Conservation (phyloP, 179 eudicot genomes). For the Silene noctiflora region DNA sequence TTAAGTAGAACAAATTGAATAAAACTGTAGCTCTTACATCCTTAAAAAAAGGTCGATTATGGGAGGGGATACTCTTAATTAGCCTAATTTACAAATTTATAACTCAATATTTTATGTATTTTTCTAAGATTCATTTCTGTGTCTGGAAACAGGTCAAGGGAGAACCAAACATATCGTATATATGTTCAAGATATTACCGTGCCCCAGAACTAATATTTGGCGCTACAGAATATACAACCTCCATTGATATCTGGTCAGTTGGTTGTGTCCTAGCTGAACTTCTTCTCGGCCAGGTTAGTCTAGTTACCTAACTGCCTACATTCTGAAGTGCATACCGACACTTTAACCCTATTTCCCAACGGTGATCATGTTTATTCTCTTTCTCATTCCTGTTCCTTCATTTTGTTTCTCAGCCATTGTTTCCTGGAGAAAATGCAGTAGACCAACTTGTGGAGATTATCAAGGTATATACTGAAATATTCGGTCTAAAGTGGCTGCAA, state of each 20-base stretch:
- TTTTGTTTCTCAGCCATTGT: constrained; percentile 53
- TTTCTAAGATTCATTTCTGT: neutral
- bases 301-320: neutral
- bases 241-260: constrained; percentile 91
- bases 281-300: constrained; percentile 63
- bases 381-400: constrained; percentile 1
- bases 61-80: too few relatives aligned
- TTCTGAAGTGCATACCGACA: neutral
- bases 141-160: constrained; percentile 52
- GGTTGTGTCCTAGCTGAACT: constrained; percentile 91
- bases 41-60: too few relatives aligned
- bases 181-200: constrained; percentile 81
- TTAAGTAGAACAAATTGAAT: too few relatives aligned
- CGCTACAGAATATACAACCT: constrained; percentile 74
- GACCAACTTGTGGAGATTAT: constrained; percentile 91
- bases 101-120: neutral
- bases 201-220: constrained; percentile 90
- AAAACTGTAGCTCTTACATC: too few relatives aligned
- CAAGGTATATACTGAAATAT: constrained; percentile 42
- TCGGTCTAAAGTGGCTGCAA: neutral
- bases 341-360: neutral
- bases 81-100: neutral
- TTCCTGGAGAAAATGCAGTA: constrained; percentile 91
- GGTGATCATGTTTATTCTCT: neutral
- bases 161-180: constrained; percentile 80